phyloP scores from a whole-genome alignment of 78 protist species.

The Isochrysis galbana region DNA sequence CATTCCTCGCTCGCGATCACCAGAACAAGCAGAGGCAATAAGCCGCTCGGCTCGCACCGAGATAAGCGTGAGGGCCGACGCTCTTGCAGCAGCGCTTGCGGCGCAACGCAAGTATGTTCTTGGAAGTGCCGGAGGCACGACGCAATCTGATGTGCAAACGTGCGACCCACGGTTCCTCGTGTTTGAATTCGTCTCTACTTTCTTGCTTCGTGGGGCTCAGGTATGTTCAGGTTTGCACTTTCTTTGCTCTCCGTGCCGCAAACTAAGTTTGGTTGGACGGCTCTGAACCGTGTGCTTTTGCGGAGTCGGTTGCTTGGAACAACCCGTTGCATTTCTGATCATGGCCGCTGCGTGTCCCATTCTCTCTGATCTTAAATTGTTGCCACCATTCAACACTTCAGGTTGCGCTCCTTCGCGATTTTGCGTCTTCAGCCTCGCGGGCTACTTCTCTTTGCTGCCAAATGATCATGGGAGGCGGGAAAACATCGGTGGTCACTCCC shows the following conservation, averaged over 20 bases:
- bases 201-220: constrained; percentile 1
- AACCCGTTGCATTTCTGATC: too few relatives aligned
- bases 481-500: constrained; percentile 76
- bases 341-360: too few relatives aligned
- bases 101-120: not conserved
- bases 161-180: constrained; percentile 32
- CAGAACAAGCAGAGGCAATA: not conserved
- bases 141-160: not conserved
- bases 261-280: too few relatives aligned
- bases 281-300: too few relatives aligned
- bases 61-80: not conserved
- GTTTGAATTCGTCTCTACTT: constrained; percentile 7
- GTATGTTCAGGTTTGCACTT: too few relatives aligned
- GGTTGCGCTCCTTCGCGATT: not conserved
- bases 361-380: too few relatives aligned
- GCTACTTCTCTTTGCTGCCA: constrained; percentile 48
- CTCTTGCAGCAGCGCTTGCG: not conserved
- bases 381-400: too few relatives aligned
- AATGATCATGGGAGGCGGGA: constrained; percentile 82
- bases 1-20: not conserved
- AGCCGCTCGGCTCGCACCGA: not conserved
- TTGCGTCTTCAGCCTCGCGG: not conserved
- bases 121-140: not conserved
- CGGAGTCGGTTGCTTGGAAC: too few relatives aligned
- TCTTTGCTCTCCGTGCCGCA: too few relatives aligned